Base-by-base conservation (phyloP, 164 flowering plant species). In the Piper betle region DNA sequence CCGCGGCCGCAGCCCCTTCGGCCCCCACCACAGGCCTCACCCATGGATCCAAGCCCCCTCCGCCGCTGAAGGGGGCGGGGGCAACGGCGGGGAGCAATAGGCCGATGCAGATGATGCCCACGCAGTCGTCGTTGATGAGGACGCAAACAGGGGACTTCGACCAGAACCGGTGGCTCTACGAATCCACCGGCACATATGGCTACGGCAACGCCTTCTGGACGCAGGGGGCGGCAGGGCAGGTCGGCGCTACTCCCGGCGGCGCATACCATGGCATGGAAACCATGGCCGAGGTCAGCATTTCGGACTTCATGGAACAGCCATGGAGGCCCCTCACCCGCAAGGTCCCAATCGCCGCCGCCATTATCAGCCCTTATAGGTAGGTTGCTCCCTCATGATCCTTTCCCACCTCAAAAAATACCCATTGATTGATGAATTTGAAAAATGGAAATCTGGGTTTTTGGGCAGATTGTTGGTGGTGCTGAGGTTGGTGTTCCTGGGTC, bases 161-260 rank as follows among this genome's bases (percentile, higher is more conserved):
- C 73, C 94, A 85, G 40, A 85, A 76, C 52, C 64, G 85, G 43
- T 89, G 91, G 94, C 64, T 87, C 25, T 89, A 81, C 71, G 94
- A 89, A 66, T 85, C 87, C 1, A 82, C 72, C 57, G 97, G 91
- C 6, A 89, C 92, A 11, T 89, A 89, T 66, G 94, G 94, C 0
- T 83, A 83, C 66, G 97, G 97, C 9, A 89, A 87, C 75, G 97
- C 88, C 19, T 79, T 82, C 59, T 87, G 97, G 97, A 78, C 96
- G 2, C 80, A 78, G 60, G 86, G 78, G 38, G 50, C 15, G 50
- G 15, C 10, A 15, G 86, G 74, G 12, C 71, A 60, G 39, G 63
- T 66, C 53, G 61, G 20, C 15, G 56, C 8, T 2, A 25, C 33
- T 25, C 1, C 33, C 33, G 63, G 66, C 53, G 61, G 39, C 15